These are phyloP conservation scores for Metschnikowia amazonensis DNA, from an alignment of 805 yeast genomes.

Conservation along the genomic window DNA sequence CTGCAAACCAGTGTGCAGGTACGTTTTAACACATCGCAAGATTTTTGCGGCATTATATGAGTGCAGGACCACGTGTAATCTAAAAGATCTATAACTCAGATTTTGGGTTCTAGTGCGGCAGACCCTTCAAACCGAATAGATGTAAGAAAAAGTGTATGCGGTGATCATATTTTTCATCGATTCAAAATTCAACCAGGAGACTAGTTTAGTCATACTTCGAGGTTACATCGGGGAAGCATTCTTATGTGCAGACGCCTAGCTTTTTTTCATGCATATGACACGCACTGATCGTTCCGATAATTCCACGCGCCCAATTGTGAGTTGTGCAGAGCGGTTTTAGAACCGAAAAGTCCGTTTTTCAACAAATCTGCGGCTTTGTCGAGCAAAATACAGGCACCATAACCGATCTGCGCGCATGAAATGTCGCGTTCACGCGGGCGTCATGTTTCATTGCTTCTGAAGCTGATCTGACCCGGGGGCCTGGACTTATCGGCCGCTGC, in stretches of 20 bases:
- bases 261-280: not conserved
- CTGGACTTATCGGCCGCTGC: constrained; percentile 1
- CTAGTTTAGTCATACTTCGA: not conserved
- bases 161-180: no score
- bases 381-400: no score
- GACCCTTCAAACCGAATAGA: no score
- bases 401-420: not conserved
- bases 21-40: not conserved
- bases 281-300: constrained; percentile 5
- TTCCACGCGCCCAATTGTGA: not conserved
- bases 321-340: not conserved
- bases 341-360: constrained; percentile 1
- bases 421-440: not conserved
- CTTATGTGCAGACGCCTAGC: constrained; percentile 4
- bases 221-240: not conserved
- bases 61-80: not conserved
- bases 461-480: not conserved
- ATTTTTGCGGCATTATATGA: not conserved
- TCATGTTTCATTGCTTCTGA: not conserved
- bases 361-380: not conserved
- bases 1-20: not conserved
- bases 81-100: not conserved
- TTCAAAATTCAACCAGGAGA: no score
- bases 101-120: no score
- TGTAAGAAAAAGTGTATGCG: no score